Evolutionary conservation across 345 rosid species (phyloP).

Genomic region (Syzygium aqueum): DNA sequence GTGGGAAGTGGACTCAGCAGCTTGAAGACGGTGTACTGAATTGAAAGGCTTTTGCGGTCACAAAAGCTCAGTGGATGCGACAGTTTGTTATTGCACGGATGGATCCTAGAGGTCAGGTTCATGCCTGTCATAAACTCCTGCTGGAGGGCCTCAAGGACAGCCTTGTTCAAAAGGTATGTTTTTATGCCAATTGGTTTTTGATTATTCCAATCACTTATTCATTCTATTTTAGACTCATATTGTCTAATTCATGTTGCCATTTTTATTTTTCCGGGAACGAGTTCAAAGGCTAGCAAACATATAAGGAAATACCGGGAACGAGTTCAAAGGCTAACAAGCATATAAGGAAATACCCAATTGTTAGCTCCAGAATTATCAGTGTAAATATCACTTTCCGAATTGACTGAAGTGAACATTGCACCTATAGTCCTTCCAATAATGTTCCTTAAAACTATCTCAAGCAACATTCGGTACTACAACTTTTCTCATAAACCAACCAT

Average conservation of each 20-base stretch:
- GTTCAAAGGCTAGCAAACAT: too few species aligned
- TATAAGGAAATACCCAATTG: too few species aligned
- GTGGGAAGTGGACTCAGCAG: not conserved
- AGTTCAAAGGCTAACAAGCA: too few species aligned
- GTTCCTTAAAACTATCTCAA: not conserved
- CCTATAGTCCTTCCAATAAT: too few species aligned
- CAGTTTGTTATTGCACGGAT: not conserved
- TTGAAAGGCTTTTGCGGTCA: constrained; percentile 3
- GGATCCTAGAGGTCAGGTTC: not conserved
- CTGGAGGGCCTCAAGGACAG: not conserved
- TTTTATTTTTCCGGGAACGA: too few species aligned
- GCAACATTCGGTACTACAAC: not conserved
- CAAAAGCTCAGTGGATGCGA: not conserved
- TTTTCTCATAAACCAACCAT: not conserved
- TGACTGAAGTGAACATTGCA: too few species aligned
- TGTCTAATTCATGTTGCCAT: not conserved
- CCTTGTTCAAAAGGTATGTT: not conserved
- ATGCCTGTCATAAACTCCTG: not conserved
- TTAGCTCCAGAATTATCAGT: too few species aligned
- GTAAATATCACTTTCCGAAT: too few species aligned
- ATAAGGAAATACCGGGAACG: too few species aligned
- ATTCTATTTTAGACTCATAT: not conserved
- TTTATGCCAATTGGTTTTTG: not conserved
- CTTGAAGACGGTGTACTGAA: not conserved
- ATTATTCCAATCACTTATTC: not conserved